These are phyloP conservation scores for Podaxis mareebaensis DNA, from an alignment of 768 basidiomycete species.

Conservation along the genomic window DNA sequence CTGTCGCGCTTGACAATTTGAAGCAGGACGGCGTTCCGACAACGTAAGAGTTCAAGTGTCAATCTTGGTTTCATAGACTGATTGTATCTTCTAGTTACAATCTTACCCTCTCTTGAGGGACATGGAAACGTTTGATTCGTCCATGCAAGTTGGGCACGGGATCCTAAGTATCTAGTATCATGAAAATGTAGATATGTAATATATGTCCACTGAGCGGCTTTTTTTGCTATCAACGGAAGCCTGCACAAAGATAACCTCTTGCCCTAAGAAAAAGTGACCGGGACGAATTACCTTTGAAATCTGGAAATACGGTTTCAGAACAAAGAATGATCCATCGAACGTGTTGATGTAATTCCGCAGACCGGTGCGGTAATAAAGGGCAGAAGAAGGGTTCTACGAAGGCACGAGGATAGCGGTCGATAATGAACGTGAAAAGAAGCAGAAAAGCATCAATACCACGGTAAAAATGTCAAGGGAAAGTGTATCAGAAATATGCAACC, in stretches of 20 bases:
- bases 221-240: not conserved
- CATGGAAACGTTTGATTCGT: not conserved
- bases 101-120: not conserved
- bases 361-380: no score
- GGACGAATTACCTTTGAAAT: no score
- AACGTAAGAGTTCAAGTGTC: not conserved
- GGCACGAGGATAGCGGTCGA: not conserved
- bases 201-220: not conserved
- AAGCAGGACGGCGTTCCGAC: conserved; percentile 7
- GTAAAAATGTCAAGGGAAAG: not conserved
- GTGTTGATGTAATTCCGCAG: no score
- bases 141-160: not conserved
- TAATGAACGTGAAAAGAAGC: not conserved
- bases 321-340: no score
- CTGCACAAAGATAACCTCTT: no score
- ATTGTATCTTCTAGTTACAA: not conserved
- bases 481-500: not conserved
- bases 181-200: not conserved
- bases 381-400: no score
- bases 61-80: not conserved
- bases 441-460: not conserved
- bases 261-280: no score
- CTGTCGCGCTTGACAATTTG: conserved; percentile 2
- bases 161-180: not conserved
- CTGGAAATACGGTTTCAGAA: no score